Evolutionary conservation across 768 basidiomycete species (phyloP), one percentile per base, ranked within the genome.

Genomic region (Cystobasidium ongulense): DNA sequence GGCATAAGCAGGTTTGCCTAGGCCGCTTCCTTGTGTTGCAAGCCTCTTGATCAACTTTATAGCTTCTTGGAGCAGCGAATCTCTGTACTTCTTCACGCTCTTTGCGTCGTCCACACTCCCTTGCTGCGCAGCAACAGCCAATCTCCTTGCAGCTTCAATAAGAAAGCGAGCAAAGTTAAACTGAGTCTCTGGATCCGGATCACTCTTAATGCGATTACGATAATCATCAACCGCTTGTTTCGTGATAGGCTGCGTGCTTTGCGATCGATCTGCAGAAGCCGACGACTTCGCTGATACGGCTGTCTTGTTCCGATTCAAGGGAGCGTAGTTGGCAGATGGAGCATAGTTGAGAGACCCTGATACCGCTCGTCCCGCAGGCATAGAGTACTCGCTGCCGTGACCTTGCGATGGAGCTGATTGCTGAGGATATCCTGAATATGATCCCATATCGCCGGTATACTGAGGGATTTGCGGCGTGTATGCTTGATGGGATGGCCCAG

Each of bases 91-190:
- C 81, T 91, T 88, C 1, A 91, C 91, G 21, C 88, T 85, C 31
- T 91, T 88, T 3, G 80, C 76, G 21, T 78, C 74, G 13, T 63
- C 62, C n/a, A 62, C 36, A 23, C 33, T 33, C 13, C 67, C 50
- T 38, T 75, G 70, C 80, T 90, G 88, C 76, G 92, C 90, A 76
- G 85, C 88, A 7, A 87, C 86, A 33, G 86, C 84, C 75, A 97
- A 88, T 81, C 93, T 89, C 83, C 91, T 92, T 17, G 96, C 96
- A 35, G 96, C 96, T 78, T 98, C 96, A 80, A 99, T 93, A 74
- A 99, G 88, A 81, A 98, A 99, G 82, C 95, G 97, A n/a, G 94
- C 91, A 80, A 96, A 99, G 29, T 89, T 84, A 81, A 97, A 98
- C 80, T 98, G 96, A 29, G 94, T 91, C 81, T 98, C 96, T 0